Evolutionary conservation across 352 stramenopile genomes (phyloP).

Genomic region (Globisporangium paroecandrum): DNA sequence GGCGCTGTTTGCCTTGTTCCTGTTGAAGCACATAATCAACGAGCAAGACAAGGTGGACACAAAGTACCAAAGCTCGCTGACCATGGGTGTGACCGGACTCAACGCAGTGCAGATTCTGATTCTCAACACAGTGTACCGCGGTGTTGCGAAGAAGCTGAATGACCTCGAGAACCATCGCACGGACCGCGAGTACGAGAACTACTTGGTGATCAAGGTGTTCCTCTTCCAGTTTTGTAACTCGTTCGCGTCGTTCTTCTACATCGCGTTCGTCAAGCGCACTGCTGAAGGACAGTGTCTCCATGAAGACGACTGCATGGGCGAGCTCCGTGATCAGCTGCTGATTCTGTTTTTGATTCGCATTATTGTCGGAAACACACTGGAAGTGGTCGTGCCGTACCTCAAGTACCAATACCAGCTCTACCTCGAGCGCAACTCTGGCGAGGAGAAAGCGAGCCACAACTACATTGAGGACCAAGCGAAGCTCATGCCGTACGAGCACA

Average conservation of each 20-base stretch:
- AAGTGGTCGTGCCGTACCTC: slow-evolving; percentile 84
- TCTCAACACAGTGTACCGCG: slow-evolving; percentile 91
- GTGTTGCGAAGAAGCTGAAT: slow-evolving; percentile 91
- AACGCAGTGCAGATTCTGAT: slow-evolving; percentile 92
- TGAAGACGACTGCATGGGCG: slow-evolving; percentile 79
- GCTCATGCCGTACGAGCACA: slow-evolving; percentile 75
- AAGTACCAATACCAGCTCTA: slow-evolving; percentile 76
- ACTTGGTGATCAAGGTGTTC: slow-evolving; percentile 98
- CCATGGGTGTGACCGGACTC: slow-evolving; percentile 46
- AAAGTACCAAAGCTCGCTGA: slow-evolving; percentile 42
- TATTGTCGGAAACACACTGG: slow-evolving; percentile 88
- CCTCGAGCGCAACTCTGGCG: slow-evolving; percentile 31
- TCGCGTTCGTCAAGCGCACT: slow-evolving; percentile 64
- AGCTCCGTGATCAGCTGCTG: slow-evolving; percentile 89
- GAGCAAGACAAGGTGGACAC: slow-evolving; percentile 28
- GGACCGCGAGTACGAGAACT: slow-evolving; percentile 84
- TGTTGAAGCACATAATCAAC: slow-evolving; percentile 75
- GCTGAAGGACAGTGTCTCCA: slow-evolving; percentile 77
- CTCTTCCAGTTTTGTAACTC: slow-evolving; percentile 98
- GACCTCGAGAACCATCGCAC: slow-evolving; percentile 93
- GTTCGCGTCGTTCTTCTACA: slow-evolving; percentile 97
- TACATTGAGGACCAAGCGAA: slow-evolving; percentile 85
- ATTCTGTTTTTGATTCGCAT: slow-evolving; percentile 92
- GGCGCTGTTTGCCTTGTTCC: slow-evolving; percentile 66
- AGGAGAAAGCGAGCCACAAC: slow-evolving; percentile 51